Base-by-base conservation (phyloP, 2,329 filamentous ascomycete species). In the Malbranchea cinnamomea region DNA sequence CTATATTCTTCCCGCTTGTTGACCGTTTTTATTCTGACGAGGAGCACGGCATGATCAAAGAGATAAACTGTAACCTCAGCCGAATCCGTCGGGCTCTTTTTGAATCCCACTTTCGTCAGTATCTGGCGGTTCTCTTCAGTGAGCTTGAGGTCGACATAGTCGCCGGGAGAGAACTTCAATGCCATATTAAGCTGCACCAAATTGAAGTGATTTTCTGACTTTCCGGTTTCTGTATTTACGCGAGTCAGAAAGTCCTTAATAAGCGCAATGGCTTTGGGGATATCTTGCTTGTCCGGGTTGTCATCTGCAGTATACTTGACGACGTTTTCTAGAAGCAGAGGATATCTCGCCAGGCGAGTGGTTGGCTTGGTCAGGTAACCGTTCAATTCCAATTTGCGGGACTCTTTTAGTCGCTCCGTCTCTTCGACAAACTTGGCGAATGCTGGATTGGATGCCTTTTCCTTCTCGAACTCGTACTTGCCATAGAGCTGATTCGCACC, bases 301-400 rank as follows among this genome's bases (percentile, higher is more conserved):
- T 76, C 84, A 31, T 87, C 80, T 27, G 85, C 78, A 0, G 87
- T 94, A 50, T 87, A 80, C 52, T 95, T 98, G 40, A 84, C 59
- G 21, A 95, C 82, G 40, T 85, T 84, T 44, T 95, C 89, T 10
- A 98, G 64, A 8, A 98, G 64, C 21, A 98, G 63, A 3, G 89
- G 89, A 53, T 98, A 98, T 54, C 89, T 74, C 23, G 89, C 89
- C 46, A 98, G 62, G 61, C 89, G 74, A 11, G 89, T 98, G 2
- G 89, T 98, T 1, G 89, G 89, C 56, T 98, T 98, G 6, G 89
- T 98, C 30, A 98, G 65, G 49, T 98, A 98, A 43, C 89, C 89
- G 53, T 98, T 98, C 35, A 98, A 64, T 55, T 98, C 89, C 26
- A 98, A 66, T 57, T 98, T 98, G 40, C 89, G 73, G 4, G 87